Evolutionary conservation across 2,329 filamentous ascomycete genomes (phyloP), one percentile per base, ranked within the genome.

Genomic region (Botryotinia globosa): DNA sequence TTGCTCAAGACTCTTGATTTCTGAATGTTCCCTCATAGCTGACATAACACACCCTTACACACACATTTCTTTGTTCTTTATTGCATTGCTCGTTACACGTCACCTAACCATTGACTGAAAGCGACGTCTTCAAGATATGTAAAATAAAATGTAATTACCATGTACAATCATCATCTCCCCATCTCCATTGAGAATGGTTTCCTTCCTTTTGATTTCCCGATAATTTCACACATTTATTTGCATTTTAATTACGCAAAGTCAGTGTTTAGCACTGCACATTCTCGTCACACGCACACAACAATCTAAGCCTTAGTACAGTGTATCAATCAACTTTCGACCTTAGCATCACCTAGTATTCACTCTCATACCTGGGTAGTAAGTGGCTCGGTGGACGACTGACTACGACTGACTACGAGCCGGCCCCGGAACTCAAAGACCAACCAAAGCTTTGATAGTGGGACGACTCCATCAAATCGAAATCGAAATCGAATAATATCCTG

Each of bases 261-360:
- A 61, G 58, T 22, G 58, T 61, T 39, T 39, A 61, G 32, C 58
- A 39, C 59, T 39, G 18, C 58, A n/a, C 34, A 18, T n/a, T 39
- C 34, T n/a, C n/a, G 59, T 62, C 59, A 62, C 58, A 61, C 59
- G 59, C 59, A 39, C 59, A 39, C 59, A 39, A 62, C 56, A 14
- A 61, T 37, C 58, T 39, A n/a, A 37, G 22, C 32, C 58, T 20
- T 61, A 61, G 58, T 34, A 37, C 22, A 61, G 58, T 34, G 32
- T 8, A 37, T 61, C 58, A 61, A 25, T 37, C 18, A 59, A 25
- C 20, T 32, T 54, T 54, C 25, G 25, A 54, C 48, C 48, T 54
- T 54, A n/a, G 48, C 48, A 54, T n/a, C 9, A 16, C 5, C 14
- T n/a, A 51, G 22, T n/a, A 51, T 51, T 51, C 51, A 56, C 25